Conservation (phyloP, 2,329 filamentous ascomycete species). For the Metarhizium rileyi region DNA sequence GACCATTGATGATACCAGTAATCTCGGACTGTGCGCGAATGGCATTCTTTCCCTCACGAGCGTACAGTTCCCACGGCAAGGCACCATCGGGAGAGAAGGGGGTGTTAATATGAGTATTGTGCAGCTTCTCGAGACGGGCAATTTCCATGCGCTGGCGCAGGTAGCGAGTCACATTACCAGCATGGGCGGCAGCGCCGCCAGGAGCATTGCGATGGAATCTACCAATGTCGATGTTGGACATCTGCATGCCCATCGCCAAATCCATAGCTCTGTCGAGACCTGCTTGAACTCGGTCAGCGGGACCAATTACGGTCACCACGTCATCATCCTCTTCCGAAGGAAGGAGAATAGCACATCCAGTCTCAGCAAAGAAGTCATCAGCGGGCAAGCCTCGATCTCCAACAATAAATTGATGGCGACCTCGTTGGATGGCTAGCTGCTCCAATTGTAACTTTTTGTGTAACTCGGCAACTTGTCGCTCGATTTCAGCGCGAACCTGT, state of each 20-base stretch:
- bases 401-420: conserved; percentile 90
- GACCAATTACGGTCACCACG: conserved; percentile 76
- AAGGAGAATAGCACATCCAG: conserved; percentile 80
- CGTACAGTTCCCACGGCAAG: conserved; percentile 81
- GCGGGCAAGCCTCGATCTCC: conserved; percentile 71
- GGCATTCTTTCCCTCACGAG: conserved; percentile 73
- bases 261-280: conserved; percentile 81
- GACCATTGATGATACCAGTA: conserved; percentile 60
- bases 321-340: conserved; percentile 72
- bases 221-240: conserved; percentile 72
- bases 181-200: conserved; percentile 65
- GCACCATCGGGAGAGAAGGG: conserved; percentile 59
- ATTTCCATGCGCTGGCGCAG: conserved; percentile 74
- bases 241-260: conserved; percentile 77
- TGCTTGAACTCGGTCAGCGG: conserved; percentile 58
- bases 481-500: conserved; percentile 69
- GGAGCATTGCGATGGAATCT: conserved; percentile 68
- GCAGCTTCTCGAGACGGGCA: conserved; percentile 67
- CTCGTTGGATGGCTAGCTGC: conserved; percentile 72
- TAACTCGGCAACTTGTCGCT: conserved; percentile 67
- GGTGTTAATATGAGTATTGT: conserved; percentile 81
- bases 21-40: conserved; percentile 68
- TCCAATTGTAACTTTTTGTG: conserved; percentile 66
- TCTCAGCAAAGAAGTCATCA: conserved; percentile 81
- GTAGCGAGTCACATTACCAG: conserved; percentile 79